Evolutionary conservation across 1,139 yeast species (phyloP).

Genomic region (Geotrichum cucujoidarum): DNA sequence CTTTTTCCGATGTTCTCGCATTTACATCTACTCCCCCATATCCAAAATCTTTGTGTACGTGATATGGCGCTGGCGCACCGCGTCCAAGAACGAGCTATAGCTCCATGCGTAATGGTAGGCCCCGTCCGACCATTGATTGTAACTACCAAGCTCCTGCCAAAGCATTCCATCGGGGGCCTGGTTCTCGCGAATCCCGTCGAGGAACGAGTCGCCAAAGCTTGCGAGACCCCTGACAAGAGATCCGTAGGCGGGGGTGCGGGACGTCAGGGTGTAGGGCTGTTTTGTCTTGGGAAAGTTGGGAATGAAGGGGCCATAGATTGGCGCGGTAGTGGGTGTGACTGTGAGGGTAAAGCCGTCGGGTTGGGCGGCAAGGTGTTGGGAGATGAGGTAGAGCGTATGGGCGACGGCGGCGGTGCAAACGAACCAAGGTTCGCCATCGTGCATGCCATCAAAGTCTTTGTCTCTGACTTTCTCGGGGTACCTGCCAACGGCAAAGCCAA

Average conservation of each 20-base stretch:
- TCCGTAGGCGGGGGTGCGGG: conserved; percentile 22
- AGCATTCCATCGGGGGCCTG: conserved; percentile 67
- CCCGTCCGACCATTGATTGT: conserved; percentile 81
- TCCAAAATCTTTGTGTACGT: background rate
- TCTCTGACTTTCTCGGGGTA: conserved; percentile 90
- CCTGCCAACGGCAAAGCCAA: conserved; percentile 78
- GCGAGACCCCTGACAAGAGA: conserved; percentile 23
- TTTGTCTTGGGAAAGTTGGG: too few species aligned
- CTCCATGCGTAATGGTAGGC: conserved; percentile 90
- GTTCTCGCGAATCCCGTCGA: conserved; percentile 67
- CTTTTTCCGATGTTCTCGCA: too few species aligned
- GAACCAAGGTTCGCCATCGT: conserved; percentile 95
- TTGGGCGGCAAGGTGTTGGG: conserved; percentile 37
- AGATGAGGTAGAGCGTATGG: conserved; percentile 44
- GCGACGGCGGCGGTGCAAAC: conserved; percentile 79
- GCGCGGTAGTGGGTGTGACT: conserved; percentile 30
- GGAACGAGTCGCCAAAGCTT: conserved; percentile 67
- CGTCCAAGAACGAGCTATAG: conserved; percentile 71
- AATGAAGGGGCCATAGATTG: conserved; percentile 28
- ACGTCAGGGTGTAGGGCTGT: background rate
- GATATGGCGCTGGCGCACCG: conserved; percentile 43
- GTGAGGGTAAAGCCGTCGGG: conserved; percentile 30
- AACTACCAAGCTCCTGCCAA: conserved; percentile 83
- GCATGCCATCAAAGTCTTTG: conserved; percentile 72
- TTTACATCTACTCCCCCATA: background rate